These are phyloP conservation scores for Pelargonium australe DNA, from an alignment of 441 rosid genomes.

Conservation along the genomic window DNA sequence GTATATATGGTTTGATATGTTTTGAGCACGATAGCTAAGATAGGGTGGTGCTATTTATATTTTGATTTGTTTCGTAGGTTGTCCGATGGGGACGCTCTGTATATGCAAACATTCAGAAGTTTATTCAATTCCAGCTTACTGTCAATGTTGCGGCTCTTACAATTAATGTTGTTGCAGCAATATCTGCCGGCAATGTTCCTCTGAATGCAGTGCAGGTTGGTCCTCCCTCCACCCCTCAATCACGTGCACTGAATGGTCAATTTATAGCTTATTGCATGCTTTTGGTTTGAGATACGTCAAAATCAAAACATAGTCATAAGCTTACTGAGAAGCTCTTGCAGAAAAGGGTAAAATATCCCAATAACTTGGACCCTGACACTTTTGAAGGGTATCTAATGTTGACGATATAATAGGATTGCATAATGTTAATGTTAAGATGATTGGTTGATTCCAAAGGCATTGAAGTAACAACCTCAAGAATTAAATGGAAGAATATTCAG, in stretches of 20 bases:
- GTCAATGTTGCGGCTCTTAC: slow-evolving; percentile 94
- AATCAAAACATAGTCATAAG: background rate
- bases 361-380: background rate
- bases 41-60: background rate
- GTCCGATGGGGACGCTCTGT: slow-evolving; percentile 99
- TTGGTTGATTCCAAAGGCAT: background rate
- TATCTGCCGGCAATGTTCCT: slow-evolving; percentile 91
- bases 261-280: background rate
- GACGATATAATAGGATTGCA: too few species aligned
- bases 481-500: background rate
- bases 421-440: background rate
- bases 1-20: background rate
- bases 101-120: slow-evolving; percentile 95
- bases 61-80: slow-evolving; percentile 41
- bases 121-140: slow-evolving; percentile 97
- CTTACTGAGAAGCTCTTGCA: background rate
- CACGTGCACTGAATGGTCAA: background rate
- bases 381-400: background rate
- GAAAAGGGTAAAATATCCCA: background rate
- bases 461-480: background rate
- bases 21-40: background rate
- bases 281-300: background rate
- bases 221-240: background rate
- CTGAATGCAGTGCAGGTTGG: slow-evolving; percentile 96
- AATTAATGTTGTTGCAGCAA: slow-evolving; percentile 86